Evolutionary conservation across 257 asterid species (phyloP).

Genomic region (Dorcoceras hygrometricum): DNA sequence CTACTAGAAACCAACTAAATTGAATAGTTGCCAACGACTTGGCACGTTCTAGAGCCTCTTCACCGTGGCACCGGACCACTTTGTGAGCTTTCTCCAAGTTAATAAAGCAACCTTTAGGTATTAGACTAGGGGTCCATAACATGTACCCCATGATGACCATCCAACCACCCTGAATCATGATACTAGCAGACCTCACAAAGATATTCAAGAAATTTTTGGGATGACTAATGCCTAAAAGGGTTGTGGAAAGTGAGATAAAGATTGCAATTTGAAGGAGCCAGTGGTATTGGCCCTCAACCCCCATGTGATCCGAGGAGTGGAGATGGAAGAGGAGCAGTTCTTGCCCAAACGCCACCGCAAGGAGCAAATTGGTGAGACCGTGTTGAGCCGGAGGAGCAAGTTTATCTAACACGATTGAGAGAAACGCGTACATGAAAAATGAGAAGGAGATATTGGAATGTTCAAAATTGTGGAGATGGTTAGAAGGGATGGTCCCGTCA

Average conservation of each 20-base stretch:
- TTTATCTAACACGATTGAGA: conserved; percentile 34
- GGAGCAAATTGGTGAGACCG: conserved; percentile 31
- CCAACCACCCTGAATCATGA: conserved; percentile 47
- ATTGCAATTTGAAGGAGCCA: conserved; percentile 15
- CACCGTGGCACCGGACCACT: conserved; percentile 33
- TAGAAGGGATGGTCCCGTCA: conserved; percentile 43
- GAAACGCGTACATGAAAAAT: conserved; percentile 32
- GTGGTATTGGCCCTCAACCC: conserved; percentile 47
- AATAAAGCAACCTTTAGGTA: conserved; percentile 31
- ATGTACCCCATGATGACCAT: conserved; percentile 40
- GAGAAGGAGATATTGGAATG: conserved; percentile 40
- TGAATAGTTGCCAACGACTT: conserved; percentile 38
- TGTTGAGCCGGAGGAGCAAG: conserved; percentile 24
- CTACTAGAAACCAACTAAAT: conserved; percentile 41
- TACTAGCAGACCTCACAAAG: conserved; percentile 37
- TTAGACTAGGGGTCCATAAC: conserved; percentile 39
- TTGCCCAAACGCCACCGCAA: conserved; percentile 16
- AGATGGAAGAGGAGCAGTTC: conserved; percentile 39
- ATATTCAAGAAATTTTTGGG: conserved; percentile 38
- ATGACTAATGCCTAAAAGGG: conserved; percentile 31
- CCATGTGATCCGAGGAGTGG: conserved; percentile 48
- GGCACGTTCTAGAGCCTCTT: conserved; percentile 35
- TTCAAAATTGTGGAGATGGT: conserved; percentile 41
- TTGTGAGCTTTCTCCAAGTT: conserved; percentile 18
- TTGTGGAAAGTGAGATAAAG: conserved; percentile 32